A percentile compares a stretch with the other conserved stretches of the same genome.
Evolutionary conservation across 306 rosid genomes (phyloP).

Genomic region (Astragalus glycyphyllos): DNA sequence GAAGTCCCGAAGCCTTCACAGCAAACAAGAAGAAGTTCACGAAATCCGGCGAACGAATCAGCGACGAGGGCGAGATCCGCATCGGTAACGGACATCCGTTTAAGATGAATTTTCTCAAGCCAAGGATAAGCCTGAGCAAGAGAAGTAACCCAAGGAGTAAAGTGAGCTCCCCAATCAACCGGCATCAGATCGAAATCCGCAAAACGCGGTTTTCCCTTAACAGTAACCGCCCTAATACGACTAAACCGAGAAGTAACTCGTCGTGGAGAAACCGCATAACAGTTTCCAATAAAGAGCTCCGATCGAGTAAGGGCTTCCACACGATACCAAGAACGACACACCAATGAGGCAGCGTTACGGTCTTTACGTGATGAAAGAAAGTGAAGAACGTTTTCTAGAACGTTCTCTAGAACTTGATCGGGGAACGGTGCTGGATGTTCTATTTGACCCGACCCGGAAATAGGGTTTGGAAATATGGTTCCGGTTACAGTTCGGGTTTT

Average conservation of each 20-base stretch:
- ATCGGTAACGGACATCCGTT: constrained; percentile 78
- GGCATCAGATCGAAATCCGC: constrained; percentile 95
- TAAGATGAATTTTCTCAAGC: constrained; percentile 80
- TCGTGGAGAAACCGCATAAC: constrained; percentile 74
- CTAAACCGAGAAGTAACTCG: constrained; percentile 68
- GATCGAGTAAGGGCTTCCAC: constrained; percentile 93
- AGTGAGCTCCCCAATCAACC: constrained; percentile 76
- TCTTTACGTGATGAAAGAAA: constrained; percentile 77
- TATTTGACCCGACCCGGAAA: constrained; percentile 38
- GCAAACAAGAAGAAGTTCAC: constrained; percentile 79
- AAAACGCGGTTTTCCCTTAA: constrained; percentile 88
- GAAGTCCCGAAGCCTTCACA: constrained; percentile 80
- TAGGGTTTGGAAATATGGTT: constrained; percentile 36
- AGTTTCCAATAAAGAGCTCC: constrained; percentile 91
- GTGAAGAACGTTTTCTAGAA: constrained; percentile 91
- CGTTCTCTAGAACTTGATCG: constrained; percentile 90
- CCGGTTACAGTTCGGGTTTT: constrained; percentile 60
- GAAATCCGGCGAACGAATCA: constrained; percentile 58
- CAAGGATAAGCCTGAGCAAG: constrained; percentile 76
- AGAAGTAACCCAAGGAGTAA: constrained; percentile 68
- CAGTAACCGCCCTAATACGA: constrained; percentile 59
- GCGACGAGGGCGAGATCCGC: constrained; percentile 64
- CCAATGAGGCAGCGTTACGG: constrained; percentile 96
- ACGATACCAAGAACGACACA: constrained; percentile 89
- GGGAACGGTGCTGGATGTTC: constrained; percentile 53